Conservation (phyloP, 1,284 basidiomycete species). For the Gomphus bonarii region DNA sequence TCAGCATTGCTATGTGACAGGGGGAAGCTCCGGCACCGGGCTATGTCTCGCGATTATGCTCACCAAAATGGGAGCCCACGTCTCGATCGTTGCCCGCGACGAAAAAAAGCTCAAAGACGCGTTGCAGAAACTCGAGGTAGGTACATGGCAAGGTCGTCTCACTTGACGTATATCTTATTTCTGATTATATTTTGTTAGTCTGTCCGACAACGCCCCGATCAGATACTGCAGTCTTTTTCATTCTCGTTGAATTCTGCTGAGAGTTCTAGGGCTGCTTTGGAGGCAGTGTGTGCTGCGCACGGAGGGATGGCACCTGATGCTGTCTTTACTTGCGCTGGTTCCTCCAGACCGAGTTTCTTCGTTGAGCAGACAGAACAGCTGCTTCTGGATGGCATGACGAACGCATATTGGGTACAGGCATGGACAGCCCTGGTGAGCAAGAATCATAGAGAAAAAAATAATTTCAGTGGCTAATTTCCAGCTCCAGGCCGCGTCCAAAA, state of each 20-base stretch:
- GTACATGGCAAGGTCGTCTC: neutral
- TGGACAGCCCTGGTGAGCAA: slow-evolving; percentile 65
- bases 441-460: neutral
- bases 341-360: slow-evolving; percentile 59
- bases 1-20: slow-evolving; percentile 20
- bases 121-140: slow-evolving; percentile 50
- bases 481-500: slow-evolving; percentile 53
- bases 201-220: slow-evolving; percentile 37
- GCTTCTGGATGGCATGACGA: slow-evolving; percentile 48
- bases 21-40: slow-evolving; percentile 79
- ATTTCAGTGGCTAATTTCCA: neutral
- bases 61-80: slow-evolving; percentile 60
- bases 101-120: slow-evolving; percentile 51
- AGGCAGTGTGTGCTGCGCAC: slow-evolving; percentile 42
- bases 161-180: neutral
- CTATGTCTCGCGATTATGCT: slow-evolving; percentile 62
- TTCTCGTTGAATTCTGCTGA: slow-evolving; percentile 44
- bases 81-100: slow-evolving; percentile 73
- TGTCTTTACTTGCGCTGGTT: slow-evolving; percentile 73
- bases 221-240: slow-evolving; percentile 50
- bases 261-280: slow-evolving; percentile 48
- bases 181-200: slow-evolving; percentile 21
- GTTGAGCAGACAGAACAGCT: slow-evolving; percentile 55
- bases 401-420: slow-evolving; percentile 62
- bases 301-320: slow-evolving; percentile 56